Conservation (phyloP, 805 yeast genomes). For the Candida maltosa region DNA sequence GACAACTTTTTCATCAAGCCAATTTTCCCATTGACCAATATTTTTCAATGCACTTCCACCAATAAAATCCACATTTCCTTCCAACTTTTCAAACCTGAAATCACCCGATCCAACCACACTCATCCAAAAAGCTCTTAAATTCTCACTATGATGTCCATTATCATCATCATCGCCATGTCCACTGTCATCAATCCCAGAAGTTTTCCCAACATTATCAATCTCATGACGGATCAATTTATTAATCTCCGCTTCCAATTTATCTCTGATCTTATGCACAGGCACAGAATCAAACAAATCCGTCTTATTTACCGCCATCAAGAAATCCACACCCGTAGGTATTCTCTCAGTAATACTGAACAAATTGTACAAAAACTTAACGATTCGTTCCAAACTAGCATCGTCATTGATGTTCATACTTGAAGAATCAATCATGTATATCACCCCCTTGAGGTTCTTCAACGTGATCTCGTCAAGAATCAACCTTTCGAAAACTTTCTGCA, state of each 20-base stretch:
- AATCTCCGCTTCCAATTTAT: slow-evolving; percentile 62
- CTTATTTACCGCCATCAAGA: slow-evolving; percentile 80
- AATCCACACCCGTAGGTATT: slow-evolving; percentile 66
- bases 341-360: slow-evolving; percentile 62
- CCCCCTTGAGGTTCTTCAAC: slow-evolving; percentile 52
- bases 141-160: slow-evolving; percentile 28
- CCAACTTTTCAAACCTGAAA: slow-evolving; percentile 68
- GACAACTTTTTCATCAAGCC: slow-evolving; percentile 76
- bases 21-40: slow-evolving; percentile 61
- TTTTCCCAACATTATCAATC: slow-evolving; percentile 33
- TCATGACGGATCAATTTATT: slow-evolving; percentile 48
- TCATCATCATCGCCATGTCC: slow-evolving; percentile 35
- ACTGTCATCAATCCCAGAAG: slow-evolving; percentile 36
- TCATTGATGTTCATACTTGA: slow-evolving; percentile 52
- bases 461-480: slow-evolving; percentile 40
- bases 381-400: slow-evolving; percentile 26
- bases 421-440: slow-evolving; percentile 77
- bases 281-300: slow-evolving; percentile 81
- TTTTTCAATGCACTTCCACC: slow-evolving; percentile 69
- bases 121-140: slow-evolving; percentile 45
- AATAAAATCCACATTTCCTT: slow-evolving; percentile 66
- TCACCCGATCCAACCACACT: slow-evolving; percentile 33
- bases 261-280: slow-evolving; percentile 59
- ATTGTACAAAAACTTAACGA: slow-evolving; percentile 57
- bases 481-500: slow-evolving; percentile 55